Conservation (phyloP, 225 moss, liverwort and hornwort genomes). For the Polytrichum formosum region DNA sequence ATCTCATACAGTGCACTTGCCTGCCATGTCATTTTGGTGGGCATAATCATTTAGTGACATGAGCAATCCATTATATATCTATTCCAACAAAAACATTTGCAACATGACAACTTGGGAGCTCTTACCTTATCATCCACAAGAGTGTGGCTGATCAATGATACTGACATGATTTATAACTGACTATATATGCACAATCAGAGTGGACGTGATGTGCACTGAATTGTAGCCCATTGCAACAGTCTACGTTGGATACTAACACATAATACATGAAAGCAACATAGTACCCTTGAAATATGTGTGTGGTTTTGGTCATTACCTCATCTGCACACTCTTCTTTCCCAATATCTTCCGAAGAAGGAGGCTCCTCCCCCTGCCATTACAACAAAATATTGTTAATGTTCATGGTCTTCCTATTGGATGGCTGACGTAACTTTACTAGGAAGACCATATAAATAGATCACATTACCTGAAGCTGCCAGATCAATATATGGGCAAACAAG, state of each 20-base stretch:
- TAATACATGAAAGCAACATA: too few relatives aligned
- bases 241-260: too few relatives aligned
- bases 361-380: slow-evolving; percentile 67
- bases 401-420: too few relatives aligned
- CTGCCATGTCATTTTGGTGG: slow-evolving; percentile 25
- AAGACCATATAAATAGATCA: neutral
- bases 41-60: neutral
- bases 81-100: neutral
- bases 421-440: too few relatives aligned
- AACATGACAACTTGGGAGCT: neutral
- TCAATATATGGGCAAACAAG: slow-evolving; percentile 85
- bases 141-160: too few relatives aligned
- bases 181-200: too few relatives aligned
- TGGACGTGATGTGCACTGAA: too few relatives aligned
- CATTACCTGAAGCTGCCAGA: slow-evolving; percentile 86
- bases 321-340: slow-evolving; percentile 53
- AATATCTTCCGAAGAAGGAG: slow-evolving; percentile 64
- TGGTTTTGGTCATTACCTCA: slow-evolving; percentile 21
- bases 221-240: too few relatives aligned
- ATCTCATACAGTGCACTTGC: slow-evolving; percentile 70
- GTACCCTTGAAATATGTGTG: too few relatives aligned
- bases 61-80: slow-evolving; percentile 9
- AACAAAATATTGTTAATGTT: slow-evolving; percentile 4
- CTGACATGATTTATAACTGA: too few relatives aligned
- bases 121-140: too few relatives aligned